Conservation (phyloP, 306 rosid genomes). For the Glycine tomentella region DNA sequence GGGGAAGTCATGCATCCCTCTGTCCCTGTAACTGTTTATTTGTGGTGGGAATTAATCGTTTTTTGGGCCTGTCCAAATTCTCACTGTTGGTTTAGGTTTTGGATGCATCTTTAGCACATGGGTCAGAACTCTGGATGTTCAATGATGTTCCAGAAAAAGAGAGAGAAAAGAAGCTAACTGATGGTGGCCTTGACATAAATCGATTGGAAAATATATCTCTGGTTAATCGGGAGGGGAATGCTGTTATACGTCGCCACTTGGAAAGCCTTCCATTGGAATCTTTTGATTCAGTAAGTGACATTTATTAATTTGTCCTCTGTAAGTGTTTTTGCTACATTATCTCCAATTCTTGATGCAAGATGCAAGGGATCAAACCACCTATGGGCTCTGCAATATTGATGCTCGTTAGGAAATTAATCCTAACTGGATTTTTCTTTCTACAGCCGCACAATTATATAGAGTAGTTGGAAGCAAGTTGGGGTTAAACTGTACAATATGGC, state of each 20-base stretch:
- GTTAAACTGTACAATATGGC: conserved; percentile 22
- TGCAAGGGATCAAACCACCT: conserved; percentile 24
- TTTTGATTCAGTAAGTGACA: conserved; percentile 83
- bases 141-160: conserved; percentile 88
- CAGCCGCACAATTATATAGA: not conserved
- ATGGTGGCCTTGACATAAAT: conserved; percentile 85
- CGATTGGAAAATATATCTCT: conserved; percentile 76
- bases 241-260: conserved; percentile 89
- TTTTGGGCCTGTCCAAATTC: conserved; percentile 9
- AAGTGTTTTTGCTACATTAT: conserved; percentile 20
- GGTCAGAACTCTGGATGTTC: conserved; percentile 97
- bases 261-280: conserved; percentile 93
- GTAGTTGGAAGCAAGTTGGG: conserved; percentile 36
- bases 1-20: not conserved
- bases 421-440: conserved; percentile 30
- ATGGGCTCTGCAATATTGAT: conserved; percentile 25
- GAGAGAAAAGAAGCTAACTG: conserved; percentile 82
- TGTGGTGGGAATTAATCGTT: not conserved
- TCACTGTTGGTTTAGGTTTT: conserved; percentile 61
- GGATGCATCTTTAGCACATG: conserved; percentile 86
- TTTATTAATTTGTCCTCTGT: conserved; percentile 32
- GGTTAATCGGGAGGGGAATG: conserved; percentile 93
- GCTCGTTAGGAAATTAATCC: conserved; percentile 19
- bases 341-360: conserved; percentile 25
- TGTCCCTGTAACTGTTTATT: conserved; percentile 22